Conservation (phyloP, 2,329 filamentous ascomycete species). For the Xylaria sp. region DNA sequence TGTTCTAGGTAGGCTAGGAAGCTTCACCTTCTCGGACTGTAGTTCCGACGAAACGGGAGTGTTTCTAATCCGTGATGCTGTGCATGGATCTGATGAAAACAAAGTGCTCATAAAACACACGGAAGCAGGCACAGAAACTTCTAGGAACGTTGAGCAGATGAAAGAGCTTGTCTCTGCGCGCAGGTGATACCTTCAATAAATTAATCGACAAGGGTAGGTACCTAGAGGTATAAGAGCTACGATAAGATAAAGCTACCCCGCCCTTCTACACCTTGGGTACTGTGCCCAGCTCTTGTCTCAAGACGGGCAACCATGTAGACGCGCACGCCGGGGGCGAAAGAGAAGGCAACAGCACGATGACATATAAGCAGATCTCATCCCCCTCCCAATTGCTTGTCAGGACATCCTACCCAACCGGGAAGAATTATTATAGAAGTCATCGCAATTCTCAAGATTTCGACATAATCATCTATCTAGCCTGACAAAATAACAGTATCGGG, state of each 20-base stretch:
- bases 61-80: neutral
- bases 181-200: neutral
- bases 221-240: conserved; percentile 21
- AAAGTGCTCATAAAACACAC: neutral
- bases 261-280: conserved; percentile 17
- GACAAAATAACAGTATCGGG: neutral
- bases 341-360: conserved; percentile 45
- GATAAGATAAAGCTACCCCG: conserved; percentile 51
- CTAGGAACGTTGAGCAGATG: neutral
- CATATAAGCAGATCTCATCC: conserved; percentile 34
- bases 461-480: neutral
- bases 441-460: neutral
- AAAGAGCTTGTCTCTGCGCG: neutral
- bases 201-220: neutral
- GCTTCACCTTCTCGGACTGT: neutral
- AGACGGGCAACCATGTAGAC: neutral
- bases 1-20: neutral
- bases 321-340: conserved; percentile 13
- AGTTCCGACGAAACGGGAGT: neutral
- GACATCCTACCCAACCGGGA: conserved; percentile 8
- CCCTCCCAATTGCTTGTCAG: neutral
- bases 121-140: conserved; percentile 7
- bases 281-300: neutral
- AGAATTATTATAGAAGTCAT: neutral
- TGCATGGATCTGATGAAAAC: too few species aligned